Evolutionary conservation across 257 asterid genomes (phyloP).

Genomic region (Avicennia marina): DNA sequence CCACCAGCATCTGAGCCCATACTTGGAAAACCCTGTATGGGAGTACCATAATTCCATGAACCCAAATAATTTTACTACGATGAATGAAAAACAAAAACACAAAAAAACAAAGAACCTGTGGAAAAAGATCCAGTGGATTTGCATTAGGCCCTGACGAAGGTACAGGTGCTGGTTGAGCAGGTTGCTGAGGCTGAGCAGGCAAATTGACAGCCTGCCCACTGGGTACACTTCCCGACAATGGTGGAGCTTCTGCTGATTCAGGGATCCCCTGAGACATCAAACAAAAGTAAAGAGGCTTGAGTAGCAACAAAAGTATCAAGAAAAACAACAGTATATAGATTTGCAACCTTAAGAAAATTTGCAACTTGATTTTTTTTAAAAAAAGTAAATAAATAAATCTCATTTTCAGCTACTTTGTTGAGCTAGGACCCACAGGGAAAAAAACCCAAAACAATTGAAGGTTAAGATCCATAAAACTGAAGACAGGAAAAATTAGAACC

Average conservation of each 20-base stretch:
- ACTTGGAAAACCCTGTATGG: conserved; percentile 55
- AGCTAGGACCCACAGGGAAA: too few relatives aligned
- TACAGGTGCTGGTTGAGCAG: conserved; percentile 45
- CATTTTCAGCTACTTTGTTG: too few relatives aligned
- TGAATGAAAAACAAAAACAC: background rate
- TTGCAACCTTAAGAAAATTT: background rate
- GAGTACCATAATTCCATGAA: conserved; percentile 10
- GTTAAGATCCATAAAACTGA: background rate
- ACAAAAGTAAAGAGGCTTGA: background rate
- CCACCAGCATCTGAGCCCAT: conserved; percentile 40
- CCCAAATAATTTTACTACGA: background rate
- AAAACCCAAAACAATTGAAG: too few relatives aligned
- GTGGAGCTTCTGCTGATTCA: conserved; percentile 57
- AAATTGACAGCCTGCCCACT: conserved; percentile 27
- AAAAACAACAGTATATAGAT: background rate
- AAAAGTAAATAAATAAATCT: too few relatives aligned
- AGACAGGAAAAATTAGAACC: background rate
- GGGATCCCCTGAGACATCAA: conserved; percentile 61
- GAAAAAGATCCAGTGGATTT: conserved; percentile 72
- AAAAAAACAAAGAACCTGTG: conserved; percentile 49
- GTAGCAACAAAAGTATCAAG: background rate
- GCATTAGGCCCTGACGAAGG: conserved; percentile 71
- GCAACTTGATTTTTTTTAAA: background rate
- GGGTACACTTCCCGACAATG: conserved; percentile 32
- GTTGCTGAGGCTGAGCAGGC: conserved; percentile 48